phyloP scores from a whole-genome alignment of 805 yeast species.

The Kodamaea fukazawae region DNA sequence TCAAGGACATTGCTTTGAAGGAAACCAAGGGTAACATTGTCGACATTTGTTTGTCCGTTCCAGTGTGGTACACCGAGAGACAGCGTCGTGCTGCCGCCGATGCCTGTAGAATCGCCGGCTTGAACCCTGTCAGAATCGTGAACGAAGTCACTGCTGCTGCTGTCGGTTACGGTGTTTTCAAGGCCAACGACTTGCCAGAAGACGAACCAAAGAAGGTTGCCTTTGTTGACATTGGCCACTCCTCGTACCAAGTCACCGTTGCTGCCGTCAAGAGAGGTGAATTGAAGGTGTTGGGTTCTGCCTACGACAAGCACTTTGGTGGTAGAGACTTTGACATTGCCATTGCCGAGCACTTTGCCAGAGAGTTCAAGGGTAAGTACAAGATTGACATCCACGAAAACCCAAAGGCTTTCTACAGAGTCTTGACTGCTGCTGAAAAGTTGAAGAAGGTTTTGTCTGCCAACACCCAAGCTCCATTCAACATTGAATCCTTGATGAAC shows the following conservation, averaged over 20 bases:
- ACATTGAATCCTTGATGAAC: constrained; percentile 94
- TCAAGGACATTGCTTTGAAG: constrained; percentile 71
- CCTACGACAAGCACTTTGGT: constrained; percentile 94
- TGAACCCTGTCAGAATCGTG: constrained; percentile 97
- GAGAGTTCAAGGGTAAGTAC: constrained; percentile 86
- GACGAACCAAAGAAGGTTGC: constrained; percentile 88
- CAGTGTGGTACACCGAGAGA: constrained; percentile 94
- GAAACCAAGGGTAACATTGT: constrained; percentile 81
- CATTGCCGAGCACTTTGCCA: constrained; percentile 91
- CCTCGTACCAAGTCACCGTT: constrained; percentile 85
- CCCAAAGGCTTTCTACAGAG: constrained; percentile 94
- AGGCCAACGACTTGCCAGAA: constrained; percentile 88
- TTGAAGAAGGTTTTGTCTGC: constrained; percentile 96
- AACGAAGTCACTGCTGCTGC: constrained; percentile 99
- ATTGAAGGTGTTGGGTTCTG: constrained; percentile 86
- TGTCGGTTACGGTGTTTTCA: constrained; percentile 98
- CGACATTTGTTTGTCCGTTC: constrained; percentile 93
- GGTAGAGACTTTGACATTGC: constrained; percentile 96
- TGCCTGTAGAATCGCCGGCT: constrained; percentile 93
- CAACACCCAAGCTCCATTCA: constrained; percentile 89
- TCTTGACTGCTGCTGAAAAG: constrained; percentile 85
- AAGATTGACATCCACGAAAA: constrained; percentile 88
- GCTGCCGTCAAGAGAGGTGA: constrained; percentile 95
- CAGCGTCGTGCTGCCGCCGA: constrained; percentile 96
- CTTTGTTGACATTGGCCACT: constrained; percentile 95